Conservation (phyloP, 805 yeast species). For the Saccharomycopsis fermentans region DNA sequence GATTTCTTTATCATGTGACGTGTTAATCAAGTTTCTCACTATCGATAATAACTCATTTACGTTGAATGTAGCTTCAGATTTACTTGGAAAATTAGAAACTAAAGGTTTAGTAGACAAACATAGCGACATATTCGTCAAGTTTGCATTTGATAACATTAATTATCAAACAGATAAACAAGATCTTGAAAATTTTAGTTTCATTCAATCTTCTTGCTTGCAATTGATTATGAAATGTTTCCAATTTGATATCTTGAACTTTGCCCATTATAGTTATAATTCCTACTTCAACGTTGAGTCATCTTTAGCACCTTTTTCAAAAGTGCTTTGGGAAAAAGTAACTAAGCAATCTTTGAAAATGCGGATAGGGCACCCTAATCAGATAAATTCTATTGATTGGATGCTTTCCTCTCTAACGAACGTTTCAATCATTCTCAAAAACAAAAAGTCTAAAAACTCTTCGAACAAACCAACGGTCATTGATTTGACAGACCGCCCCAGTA, state of each 20-base stretch:
- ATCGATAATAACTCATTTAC: conserved; percentile 19
- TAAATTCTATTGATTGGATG: conserved; percentile 19
- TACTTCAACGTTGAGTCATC: conserved; percentile 27
- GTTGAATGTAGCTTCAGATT: conserved; percentile 26
- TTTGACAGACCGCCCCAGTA: background rate
- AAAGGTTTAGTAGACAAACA: conserved; percentile 39
- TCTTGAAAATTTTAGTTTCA: conserved; percentile 3
- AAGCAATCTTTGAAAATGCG: conserved; percentile 4
- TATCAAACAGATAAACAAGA: background rate
- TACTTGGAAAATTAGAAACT: conserved; percentile 37
- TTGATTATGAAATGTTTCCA: conserved; percentile 32
- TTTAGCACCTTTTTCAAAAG: conserved; percentile 23
- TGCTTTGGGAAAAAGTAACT: conserved; percentile 25
- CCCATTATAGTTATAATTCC: conserved; percentile 29
- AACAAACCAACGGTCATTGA: conserved; percentile 11
- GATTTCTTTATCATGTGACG: conserved; percentile 10
- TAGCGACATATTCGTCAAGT: conserved; percentile 24
- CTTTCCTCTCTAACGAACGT: conserved; percentile 23
- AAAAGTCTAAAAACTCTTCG: conserved; percentile 20
- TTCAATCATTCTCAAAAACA: conserved; percentile 22
- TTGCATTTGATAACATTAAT: conserved; percentile 1
- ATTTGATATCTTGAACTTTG: conserved; percentile 37
- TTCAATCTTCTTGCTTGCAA: conserved; percentile 7
- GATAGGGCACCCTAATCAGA: background rate
- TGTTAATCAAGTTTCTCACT: conserved; percentile 15